Evolutionary conservation across 2,329 filamentous ascomycete species (phyloP), one percentile per base, ranked within the genome.

Genomic region (Ceratocystis cubensis): DNA sequence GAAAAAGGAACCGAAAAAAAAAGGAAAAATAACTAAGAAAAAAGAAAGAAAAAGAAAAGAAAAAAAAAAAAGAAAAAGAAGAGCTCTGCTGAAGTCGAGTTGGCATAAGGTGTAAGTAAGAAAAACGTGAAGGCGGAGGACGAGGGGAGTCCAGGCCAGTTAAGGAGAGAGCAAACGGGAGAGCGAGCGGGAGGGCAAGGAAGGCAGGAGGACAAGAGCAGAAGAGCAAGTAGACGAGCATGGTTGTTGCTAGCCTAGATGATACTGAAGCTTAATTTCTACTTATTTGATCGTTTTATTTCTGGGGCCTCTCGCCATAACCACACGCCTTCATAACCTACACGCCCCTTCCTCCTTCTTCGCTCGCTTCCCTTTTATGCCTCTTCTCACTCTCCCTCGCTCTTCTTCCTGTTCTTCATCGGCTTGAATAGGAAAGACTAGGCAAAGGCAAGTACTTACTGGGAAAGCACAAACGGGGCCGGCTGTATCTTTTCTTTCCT

Each of bases 21-120:
- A 56, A 56, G 63, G 61, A 45, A 44, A 50, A 61, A 62, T 22
- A 33, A 45, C 28, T 2, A 17, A 66, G 25, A 66, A 41, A 28
- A 61, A 33, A 45, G 28, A 61, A 61, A 66, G 53, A 33, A 33
- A 41, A 25, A 33, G 15, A 15, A 25, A 28, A 61, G 30, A 33
- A 33, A 53, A n/a, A n/a, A n/a, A 61, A 61, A 61, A 62, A 33
- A 22, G 53, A 62, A 33, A 37, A 25, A n/a, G 5, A 59, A 46
- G 15, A 5, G 15, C 45, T 44, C n/a, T 44, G 20, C 20, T 57
- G 22, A n/a, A 59, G 37, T 64, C 48, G 44, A 41, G 59, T n/a
- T 64, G 59, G 33, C 61, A 64, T 67, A 41, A 67, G 20, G 65
- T 67, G 61, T 63, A 48, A 33, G 56, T 37, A 59, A 8, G n/a